A percentile compares a stretch with the other conserved stretches of the same genome.
Evolutionary conservation across 805 yeast genomes (phyloP).

Genomic region (Diddensiella transvaalensis): DNA sequence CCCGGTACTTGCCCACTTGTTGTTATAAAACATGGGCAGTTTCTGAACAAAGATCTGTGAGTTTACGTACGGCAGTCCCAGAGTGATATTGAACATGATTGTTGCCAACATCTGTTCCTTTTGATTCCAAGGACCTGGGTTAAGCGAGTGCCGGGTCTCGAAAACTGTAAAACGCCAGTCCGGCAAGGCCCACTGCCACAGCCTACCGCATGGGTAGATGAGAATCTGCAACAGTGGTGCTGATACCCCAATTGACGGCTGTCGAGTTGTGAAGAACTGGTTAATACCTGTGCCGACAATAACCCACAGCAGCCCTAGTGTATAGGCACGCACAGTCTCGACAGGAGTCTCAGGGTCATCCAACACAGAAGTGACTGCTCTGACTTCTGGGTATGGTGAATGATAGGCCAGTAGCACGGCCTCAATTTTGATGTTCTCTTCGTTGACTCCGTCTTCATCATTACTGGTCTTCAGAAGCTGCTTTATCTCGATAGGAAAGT

Average conservation of each 20-base stretch:
- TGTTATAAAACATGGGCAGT: slow-evolving; percentile 21
- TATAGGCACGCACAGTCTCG: slow-evolving; percentile 49
- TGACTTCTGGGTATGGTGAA: slow-evolving; percentile 57
- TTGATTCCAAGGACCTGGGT: slow-evolving; percentile 57
- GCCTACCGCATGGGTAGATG: slow-evolving; percentile 51
- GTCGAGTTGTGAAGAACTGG: slow-evolving; percentile 54
- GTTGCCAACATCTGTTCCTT: slow-evolving; percentile 66
- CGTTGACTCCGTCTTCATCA: slow-evolving; percentile 27
- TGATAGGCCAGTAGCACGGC: slow-evolving; percentile 39
- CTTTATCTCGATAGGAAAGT: slow-evolving; percentile 40
- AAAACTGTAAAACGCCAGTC: slow-evolving; percentile 40
- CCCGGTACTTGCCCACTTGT: slow-evolving; percentile 37
- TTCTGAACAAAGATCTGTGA: slow-evolving; percentile 22
- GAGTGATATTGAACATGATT: slow-evolving; percentile 11
- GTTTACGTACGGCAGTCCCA: slow-evolving; percentile 12
- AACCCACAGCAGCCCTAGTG: slow-evolving; percentile 38
- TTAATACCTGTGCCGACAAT: slow-evolving; percentile 52
- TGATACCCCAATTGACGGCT: slow-evolving; percentile 44
- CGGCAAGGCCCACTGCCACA: slow-evolving; percentile 39
- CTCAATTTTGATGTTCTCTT: slow-evolving; percentile 36
- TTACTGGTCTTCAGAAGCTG: slow-evolving; percentile 32
- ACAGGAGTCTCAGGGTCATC: slow-evolving; percentile 46
- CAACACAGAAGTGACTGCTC: slow-evolving; percentile 50
- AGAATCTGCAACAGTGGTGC: slow-evolving; percentile 42
- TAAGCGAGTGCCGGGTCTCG: slow-evolving; percentile 44